Evolutionary conservation across 176 grass and related monocot species (phyloP), one percentile per base, ranked within the genome.

Genomic region (Ananas comosus): DNA sequence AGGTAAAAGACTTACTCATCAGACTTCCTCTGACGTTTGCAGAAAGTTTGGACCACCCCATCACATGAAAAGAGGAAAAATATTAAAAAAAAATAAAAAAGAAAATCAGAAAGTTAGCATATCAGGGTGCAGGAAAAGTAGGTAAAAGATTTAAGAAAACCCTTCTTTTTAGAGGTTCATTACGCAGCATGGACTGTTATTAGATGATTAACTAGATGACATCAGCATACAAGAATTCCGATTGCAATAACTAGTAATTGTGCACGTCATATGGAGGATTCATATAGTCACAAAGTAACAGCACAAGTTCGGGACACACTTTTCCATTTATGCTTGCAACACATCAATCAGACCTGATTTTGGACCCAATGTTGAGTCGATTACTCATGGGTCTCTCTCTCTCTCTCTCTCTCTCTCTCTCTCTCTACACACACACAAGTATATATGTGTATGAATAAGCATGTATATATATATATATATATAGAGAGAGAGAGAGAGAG

Each of bases 1-100:
- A 78, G 52, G 80, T 64, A 56, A 63, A 63, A 50, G 68, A 92
- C 93, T 92, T 97, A 97, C 93, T 97, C 93, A 56, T 97, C 93
- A 70, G 93, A 85, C 77, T 90, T 97, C 89, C 81, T 92, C 93
- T 97, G 86, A 53, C 87, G 56, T 72, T 76, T 81, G 73, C 53
- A 81, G 51, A 69, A 61, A 29, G 12, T 84, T 82, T 65, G 70
- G 67, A 79, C 48, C 56, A 74, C 57, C 72, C 75, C 64, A 76
- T 76, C 16, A 70, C 59, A 88, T 51, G 74, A 84, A 80, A 69
- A 79, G 51, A 85, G 59, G 2, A 53, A 58, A 18, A 10, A 23
- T 23, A 23, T 23, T 23, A 23, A 53, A 52, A 69, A 69, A 24
- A 73, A 8, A 5, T 4, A 33, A 42, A 42, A 7, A 42, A 7